Percentiles rank a stretch among this genome's conserved stretches.
phyloP scores from a whole-genome alignment of 805 yeast species.

The Ogataea ramenticola region DNA sequence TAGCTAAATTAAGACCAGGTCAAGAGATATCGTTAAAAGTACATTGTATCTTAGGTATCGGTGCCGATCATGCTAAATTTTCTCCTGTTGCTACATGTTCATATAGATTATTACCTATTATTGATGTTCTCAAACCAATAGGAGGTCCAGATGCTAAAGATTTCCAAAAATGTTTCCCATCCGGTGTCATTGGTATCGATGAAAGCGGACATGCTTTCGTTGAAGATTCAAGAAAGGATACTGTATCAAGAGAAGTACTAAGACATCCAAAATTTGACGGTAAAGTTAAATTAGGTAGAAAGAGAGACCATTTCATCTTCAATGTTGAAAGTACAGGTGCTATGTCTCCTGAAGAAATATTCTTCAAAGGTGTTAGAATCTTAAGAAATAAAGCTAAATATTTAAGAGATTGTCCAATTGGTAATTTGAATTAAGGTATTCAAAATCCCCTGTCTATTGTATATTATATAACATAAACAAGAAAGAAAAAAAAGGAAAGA shows the following conservation, averaged over 20 bases:
- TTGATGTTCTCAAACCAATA: slow-evolving; percentile 68
- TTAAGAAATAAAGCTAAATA: slow-evolving; percentile 80
- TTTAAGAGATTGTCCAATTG: slow-evolving; percentile 71
- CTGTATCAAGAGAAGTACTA: slow-evolving; percentile 93
- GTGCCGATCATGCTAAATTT: slow-evolving; percentile 94
- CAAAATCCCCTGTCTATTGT: slow-evolving; percentile 11
- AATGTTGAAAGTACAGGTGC: slow-evolving; percentile 95
- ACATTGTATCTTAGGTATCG: slow-evolving; percentile 87
- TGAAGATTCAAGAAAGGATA: slow-evolving; percentile 86
- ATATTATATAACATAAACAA: slow-evolving; percentile 8
- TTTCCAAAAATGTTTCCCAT: slow-evolving; percentile 86
- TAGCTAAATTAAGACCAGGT: slow-evolving; percentile 93
- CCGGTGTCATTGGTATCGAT: slow-evolving; percentile 81
- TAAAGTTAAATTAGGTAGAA: slow-evolving; percentile 85
- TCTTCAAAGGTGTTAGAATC: slow-evolving; percentile 81
- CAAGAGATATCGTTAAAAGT: slow-evolving; percentile 89
- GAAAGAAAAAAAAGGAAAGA: background rate
- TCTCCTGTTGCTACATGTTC: slow-evolving; percentile 97
- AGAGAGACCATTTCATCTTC: slow-evolving; percentile 88
- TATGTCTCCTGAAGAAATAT: slow-evolving; percentile 94
- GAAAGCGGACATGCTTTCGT: slow-evolving; percentile 67
- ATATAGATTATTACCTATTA: slow-evolving; percentile 85
- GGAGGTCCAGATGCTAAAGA: slow-evolving; percentile 67
- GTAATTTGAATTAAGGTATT: slow-evolving; percentile 26
- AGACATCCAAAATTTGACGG: slow-evolving; percentile 89